These are phyloP conservation scores for Pseudonitzschia pungens DNA, from an alignment of 108 stramenopile species.

Conservation along the genomic window DNA sequence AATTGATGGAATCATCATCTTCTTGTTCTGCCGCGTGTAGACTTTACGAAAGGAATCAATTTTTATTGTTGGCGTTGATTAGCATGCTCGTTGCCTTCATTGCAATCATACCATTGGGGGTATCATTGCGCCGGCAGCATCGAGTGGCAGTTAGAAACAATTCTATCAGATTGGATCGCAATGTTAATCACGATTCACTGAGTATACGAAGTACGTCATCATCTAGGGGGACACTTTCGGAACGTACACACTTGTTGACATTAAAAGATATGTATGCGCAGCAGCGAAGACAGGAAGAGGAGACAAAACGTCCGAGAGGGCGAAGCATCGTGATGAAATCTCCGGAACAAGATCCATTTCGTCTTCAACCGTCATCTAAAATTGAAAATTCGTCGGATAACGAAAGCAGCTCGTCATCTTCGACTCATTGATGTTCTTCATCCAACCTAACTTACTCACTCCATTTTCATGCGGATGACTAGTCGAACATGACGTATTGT, in stretches of 20 bases:
- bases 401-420: background rate
- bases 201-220: background rate
- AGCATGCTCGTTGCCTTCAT: background rate
- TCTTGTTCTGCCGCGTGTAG: background rate
- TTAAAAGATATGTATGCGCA: conserved; percentile 15
- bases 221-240: background rate
- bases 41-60: conserved; percentile 6
- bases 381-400: background rate
- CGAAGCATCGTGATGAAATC: conserved; percentile 7
- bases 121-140: background rate
- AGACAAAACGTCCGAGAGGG: background rate
- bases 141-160: background rate
- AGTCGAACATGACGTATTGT: background rate
- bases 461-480: background rate
- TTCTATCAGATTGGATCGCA: background rate
- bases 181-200: background rate
- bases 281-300: background rate
- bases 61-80: background rate
- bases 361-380: background rate
- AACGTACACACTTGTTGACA: conserved; percentile 13
- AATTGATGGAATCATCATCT: background rate
- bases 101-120: conserved; percentile 6
- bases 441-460: background rate
- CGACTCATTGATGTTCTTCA: background rate
- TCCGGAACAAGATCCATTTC: conserved; percentile 15